Evolutionary conservation across 108 stramenopile genomes (phyloP).

Genomic region (Aurantiochytrium sp.): DNA sequence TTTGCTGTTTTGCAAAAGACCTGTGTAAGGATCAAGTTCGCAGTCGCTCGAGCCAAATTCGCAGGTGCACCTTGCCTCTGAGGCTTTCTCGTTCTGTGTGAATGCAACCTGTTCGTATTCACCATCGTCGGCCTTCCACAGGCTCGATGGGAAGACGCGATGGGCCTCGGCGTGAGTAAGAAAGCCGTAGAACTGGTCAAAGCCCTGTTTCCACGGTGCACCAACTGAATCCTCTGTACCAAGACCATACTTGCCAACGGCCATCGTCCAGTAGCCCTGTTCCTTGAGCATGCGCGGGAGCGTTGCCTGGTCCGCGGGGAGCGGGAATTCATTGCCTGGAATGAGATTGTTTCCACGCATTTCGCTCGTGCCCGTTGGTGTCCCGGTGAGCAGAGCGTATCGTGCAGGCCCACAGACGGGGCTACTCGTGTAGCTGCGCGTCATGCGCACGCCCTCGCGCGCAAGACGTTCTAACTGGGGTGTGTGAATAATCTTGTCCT

Average conservation of each 20-base stretch:
- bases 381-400: neutral
- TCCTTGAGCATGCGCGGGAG: neutral
- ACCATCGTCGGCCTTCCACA: neutral
- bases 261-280: neutral
- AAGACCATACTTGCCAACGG: conserved; percentile 1
- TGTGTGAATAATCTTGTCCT: neutral
- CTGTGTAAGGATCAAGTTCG: neutral
- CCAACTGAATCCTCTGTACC: neutral
- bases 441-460: neutral
- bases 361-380: neutral
- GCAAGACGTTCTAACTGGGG: neutral
- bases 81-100: neutral
- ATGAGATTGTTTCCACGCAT: neutral
- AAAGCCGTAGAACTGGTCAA: neutral
- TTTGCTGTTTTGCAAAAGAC: neutral
- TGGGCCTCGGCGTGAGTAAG: neutral
- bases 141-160: neutral
- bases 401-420: conserved; percentile 5
- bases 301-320: neutral
- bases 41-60: neutral
- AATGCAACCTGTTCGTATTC: neutral
- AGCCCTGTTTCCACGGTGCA: neutral
- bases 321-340: neutral
- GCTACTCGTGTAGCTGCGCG: neutral
- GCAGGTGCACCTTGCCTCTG: neutral